Conservation (phyloP, 208 protist genomes). For the Herpetomonas samuelpessoai region DNA sequence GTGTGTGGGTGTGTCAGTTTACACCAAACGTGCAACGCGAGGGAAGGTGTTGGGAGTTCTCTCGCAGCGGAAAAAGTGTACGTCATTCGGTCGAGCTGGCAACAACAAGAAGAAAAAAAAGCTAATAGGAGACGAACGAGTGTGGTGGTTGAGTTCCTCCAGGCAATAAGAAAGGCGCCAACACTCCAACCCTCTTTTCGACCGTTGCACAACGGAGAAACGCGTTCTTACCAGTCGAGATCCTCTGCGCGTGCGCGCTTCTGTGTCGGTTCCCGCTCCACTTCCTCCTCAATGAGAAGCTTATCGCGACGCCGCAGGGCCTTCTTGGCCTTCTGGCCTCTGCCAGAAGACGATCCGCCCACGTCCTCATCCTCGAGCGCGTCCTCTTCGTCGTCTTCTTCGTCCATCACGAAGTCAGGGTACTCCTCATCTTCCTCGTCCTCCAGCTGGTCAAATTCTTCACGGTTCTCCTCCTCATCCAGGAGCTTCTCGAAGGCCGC, state of each 20-base stretch:
- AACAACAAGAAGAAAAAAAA: too few species aligned
- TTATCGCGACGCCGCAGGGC: conserved; percentile 46
- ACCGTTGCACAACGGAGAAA: too few species aligned
- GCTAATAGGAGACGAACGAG: too few species aligned
- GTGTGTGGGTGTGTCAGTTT: too few species aligned
- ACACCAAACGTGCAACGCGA: too few species aligned
- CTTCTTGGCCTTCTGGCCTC: conserved; percentile 16
- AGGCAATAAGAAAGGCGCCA: too few species aligned
- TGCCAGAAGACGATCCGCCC: not conserved
- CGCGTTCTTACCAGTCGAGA: conserved; percentile 83
- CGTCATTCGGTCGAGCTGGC: too few species aligned
- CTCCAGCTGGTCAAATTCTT: conserved; percentile 70
- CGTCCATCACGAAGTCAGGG: conserved; percentile 90
- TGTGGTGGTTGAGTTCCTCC: too few species aligned
- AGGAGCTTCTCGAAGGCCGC: conserved; percentile 86
- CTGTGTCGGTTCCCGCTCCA: conserved; percentile 55
- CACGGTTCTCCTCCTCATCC: conserved; percentile 83
- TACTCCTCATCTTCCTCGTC: conserved; percentile 85
- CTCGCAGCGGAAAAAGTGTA: too few species aligned
- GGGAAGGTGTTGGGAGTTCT: too few species aligned
- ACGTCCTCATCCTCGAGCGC: conserved; percentile 22
- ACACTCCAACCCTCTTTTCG: too few species aligned
- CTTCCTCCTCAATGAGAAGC: conserved; percentile 85
- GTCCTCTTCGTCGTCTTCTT: conserved; percentile 77
- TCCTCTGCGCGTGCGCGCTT: conserved; percentile 62